These are phyloP conservation scores for Gymnopilus dilepis DNA, from an alignment of 768 basidiomycete genomes.

Conservation along the genomic window DNA sequence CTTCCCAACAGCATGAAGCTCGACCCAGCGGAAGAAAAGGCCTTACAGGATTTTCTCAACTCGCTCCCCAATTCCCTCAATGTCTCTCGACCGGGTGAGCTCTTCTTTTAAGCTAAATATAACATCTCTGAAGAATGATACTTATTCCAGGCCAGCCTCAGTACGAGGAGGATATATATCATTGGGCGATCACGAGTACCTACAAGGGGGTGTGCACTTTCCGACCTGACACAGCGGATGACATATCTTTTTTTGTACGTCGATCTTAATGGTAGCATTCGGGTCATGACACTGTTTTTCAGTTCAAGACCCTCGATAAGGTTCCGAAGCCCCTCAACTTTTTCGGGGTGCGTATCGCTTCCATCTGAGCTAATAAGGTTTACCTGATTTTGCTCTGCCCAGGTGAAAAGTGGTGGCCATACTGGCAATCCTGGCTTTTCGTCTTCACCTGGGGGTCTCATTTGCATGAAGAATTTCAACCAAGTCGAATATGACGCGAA, in stretches of 20 bases:
- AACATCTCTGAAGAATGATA: neutral
- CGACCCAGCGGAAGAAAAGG: neutral
- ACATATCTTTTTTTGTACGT: slow-evolving; percentile 53
- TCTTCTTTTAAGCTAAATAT: no score
- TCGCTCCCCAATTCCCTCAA: neutral
- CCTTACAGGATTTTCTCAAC: neutral
- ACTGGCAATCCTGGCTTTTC: slow-evolving; percentile 59
- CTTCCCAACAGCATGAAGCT: neutral
- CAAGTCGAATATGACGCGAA: slow-evolving; percentile 46
- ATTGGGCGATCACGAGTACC: slow-evolving; percentile 58
- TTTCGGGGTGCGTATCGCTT: neutral
- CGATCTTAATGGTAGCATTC: no score
- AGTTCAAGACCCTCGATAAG: neutral
- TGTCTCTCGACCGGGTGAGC: neutral
- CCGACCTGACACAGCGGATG: slow-evolving; percentile 57
- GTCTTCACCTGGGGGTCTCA: slow-evolving; percentile 64
- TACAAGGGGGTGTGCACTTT: slow-evolving; percentile 56
- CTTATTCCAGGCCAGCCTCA: neutral
- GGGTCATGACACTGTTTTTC: no score
- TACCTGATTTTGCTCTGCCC: neutral
- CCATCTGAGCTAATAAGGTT: neutral
- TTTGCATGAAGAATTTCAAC: slow-evolving; percentile 56
- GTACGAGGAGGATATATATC: slow-evolving; percentile 50
- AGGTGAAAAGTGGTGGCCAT: slow-evolving; percentile 74
- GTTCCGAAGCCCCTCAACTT: neutral